Conservation (phyloP, 2,329 filamentous ascomycete genomes). For the Trichoderma semiorbis region DNA sequence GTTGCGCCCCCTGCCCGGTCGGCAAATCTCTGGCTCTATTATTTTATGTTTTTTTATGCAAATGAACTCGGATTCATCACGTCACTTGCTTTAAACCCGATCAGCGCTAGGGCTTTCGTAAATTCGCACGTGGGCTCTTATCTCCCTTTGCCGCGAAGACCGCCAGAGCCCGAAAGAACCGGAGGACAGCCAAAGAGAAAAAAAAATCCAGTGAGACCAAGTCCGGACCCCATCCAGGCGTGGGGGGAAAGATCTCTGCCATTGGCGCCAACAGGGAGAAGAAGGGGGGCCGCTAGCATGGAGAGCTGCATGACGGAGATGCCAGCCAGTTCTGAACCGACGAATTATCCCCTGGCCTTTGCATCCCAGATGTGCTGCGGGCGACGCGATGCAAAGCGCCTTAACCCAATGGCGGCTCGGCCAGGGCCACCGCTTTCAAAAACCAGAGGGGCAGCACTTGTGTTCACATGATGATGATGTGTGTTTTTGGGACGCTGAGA, state of each 20-base stretch:
- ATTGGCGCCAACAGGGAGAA: background rate
- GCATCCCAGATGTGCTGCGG: background rate
- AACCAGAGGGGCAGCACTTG: background rate
- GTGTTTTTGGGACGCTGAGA: background rate
- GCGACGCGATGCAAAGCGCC: background rate
- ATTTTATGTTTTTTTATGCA: background rate
- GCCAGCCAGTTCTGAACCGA: background rate
- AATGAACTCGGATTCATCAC: background rate
- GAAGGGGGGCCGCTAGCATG: conserved; percentile 1
- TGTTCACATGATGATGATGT: conserved; percentile 7
- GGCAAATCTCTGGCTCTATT: conserved; percentile 17
- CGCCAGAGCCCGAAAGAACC: conserved; percentile 17
- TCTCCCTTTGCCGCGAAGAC: conserved; percentile 19
- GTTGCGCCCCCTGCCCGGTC: background rate
- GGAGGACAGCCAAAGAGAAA: background rate
- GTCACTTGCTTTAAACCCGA: conserved; percentile 12
- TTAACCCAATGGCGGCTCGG: background rate
- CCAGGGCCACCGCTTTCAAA: background rate
- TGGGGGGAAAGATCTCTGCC: conserved; percentile 10
- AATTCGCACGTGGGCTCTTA: conserved; percentile 19
- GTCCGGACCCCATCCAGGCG: background rate
- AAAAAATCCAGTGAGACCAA: background rate
- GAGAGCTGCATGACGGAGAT: background rate
- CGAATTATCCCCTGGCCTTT: background rate
- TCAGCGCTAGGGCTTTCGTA: conserved; percentile 17